Base-by-base conservation (phyloP, 2,329 filamentous ascomycete species). In the Pseudogymnoascus sp. region DNA sequence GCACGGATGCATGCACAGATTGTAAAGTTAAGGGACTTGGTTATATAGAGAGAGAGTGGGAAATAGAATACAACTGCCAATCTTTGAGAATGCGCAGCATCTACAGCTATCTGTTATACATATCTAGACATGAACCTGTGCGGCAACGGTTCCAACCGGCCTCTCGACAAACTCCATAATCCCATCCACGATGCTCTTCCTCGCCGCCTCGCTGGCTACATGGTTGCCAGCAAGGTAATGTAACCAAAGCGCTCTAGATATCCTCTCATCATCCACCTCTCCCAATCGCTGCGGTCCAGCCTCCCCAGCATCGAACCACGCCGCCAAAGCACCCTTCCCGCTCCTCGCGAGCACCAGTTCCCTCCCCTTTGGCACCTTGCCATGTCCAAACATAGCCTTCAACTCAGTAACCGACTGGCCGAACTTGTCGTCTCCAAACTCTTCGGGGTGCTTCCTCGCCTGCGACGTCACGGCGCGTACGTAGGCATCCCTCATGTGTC, bases 401-500 rank as follows among this genome's bases (percentile, higher is more conserved):
- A 97, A 96, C 3, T 88, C 81, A 65, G 82, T 82, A 76, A 97
- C 82, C 0, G 89, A 83, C 12, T 78, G 73, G 12, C 90, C 89
- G 69, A 97, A 97, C 0, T 77, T 78, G 64, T 94, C 90, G 66
- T 93, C 89, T 22, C 82, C 79, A 71, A 84, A 79, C 1, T 75
- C 74, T 34, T 76, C 75, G 39, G 81, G 77, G 38, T 81, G 78
- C 28, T 80, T 78, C 20, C 79, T 78, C 2, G 88, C 87, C 34
- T 88, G 84, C 7, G 83, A 87, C 60, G 89, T 89, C 65, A 99
- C 88, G 20, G 90, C 89, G 5, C 91, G 84, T 62, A 97, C 90
- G 77, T 92, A 95, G 1, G 90, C 94, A 71, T 99, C 94, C 39
- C 93, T 84, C 64, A 99, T 75, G 73, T 99, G 94, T 66, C 87